Evolutionary conservation across 257 asterid species (phyloP), one percentile per base, ranked within the genome.

Genomic region (Salvia hispanica): DNA sequence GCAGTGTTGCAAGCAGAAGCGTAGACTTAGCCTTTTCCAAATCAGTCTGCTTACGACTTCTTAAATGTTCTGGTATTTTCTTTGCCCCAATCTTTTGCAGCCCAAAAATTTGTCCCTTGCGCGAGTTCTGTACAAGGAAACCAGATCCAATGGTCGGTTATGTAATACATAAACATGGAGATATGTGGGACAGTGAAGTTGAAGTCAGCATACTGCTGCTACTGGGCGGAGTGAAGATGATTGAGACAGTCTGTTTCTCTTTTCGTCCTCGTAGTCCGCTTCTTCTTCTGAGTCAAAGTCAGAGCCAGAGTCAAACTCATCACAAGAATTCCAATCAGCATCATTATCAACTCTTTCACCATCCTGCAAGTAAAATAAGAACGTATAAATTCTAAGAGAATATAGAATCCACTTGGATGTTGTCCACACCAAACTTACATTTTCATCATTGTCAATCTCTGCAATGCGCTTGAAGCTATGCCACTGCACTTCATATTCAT

Each of bases 21-120:
- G 89, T 81, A 68, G 92, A 83, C 78, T 93, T 93, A 74, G 97
- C 99, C 80, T 80, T 86, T 72, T 86, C 97, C 77, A 90, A 78
- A 66, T 86, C 99, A 55, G 95, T 88, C 81, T 88, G 89, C 84
- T 86, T 90, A 82, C 78, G 99, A 59, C 77, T 78, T 72, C 99
- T 86, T 66, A 82, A 86, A 58, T 90, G 95, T 74, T 83, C 96
- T 40, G 99, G 99, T 73, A 90, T 93, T 86, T 67, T 86, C 83
- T 84, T 90, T 25, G 83, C 87, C 71, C 99, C 99, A 62, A 93
- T 83, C 80, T 78, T 90, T 76, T 93, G 97, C 56, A 93, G 86
- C 72, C 99, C 97, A 31, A 79, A 79, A 69, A 90, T 77, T 2
- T 78, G 79, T 43, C 97, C 97, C 75, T 85, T 88, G 51, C 83